Evolutionary conservation across 345 rosid species (phyloP).

Genomic region (Carallia pectinifolia): DNA sequence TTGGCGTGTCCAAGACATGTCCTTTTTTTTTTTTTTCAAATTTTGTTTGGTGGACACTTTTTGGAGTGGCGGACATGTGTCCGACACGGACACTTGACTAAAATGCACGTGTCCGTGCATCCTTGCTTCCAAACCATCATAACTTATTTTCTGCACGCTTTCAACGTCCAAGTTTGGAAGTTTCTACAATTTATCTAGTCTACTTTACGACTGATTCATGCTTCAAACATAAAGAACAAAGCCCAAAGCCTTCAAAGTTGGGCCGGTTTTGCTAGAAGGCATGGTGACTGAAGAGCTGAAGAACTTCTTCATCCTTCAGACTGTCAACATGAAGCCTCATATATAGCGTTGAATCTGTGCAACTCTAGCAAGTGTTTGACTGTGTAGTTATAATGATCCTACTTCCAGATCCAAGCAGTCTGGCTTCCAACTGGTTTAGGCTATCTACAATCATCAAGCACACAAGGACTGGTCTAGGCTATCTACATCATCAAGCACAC

Average conservation of each 20-base stretch:
- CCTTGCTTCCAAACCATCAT: too few species aligned
- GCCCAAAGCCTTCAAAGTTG: conserved; percentile 16
- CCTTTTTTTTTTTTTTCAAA: too few species aligned
- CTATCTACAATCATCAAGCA: too few species aligned
- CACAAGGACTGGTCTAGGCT: not conserved
- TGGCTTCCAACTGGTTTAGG: not conserved
- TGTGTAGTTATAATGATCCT: conserved; percentile 18
- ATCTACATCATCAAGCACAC: conserved; percentile 19
- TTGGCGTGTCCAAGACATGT: too few species aligned
- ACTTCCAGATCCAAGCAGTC: conserved; percentile 19
- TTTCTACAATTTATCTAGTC: conserved; percentile 2
- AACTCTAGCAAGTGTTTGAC: conserved; percentile 15
- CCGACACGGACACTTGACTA: too few species aligned
- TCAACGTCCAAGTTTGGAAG: not conserved
- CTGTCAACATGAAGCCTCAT: conserved; percentile 8
- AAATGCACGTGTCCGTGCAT: too few species aligned
- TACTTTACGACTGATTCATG: conserved; percentile 12
- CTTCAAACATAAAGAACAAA: conserved; percentile 12
- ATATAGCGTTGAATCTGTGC: conserved; percentile 4
- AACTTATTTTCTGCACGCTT: too few species aligned
- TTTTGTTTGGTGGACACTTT: too few species aligned
- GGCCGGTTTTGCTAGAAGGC: conserved; percentile 15
- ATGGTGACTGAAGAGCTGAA: not conserved
- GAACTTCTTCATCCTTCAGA: conserved; percentile 10
- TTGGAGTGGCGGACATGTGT: too few species aligned